phyloP scores from a whole-genome alignment of 2,329 filamentous ascomycete species.

The Biscogniauxia marginata region DNA sequence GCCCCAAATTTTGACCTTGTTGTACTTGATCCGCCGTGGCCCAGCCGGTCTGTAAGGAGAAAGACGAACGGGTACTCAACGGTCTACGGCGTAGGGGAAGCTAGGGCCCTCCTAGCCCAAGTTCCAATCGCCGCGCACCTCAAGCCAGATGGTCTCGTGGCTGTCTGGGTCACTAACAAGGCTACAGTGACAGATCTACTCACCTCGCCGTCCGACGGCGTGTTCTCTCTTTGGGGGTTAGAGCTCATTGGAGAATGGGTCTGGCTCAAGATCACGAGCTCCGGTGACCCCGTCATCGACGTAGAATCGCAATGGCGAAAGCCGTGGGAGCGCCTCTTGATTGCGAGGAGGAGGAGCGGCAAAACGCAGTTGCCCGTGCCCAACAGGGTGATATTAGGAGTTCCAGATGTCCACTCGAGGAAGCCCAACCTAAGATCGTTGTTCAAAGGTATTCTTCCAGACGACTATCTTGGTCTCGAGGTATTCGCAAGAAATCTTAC shows the following conservation, averaged over 20 bases:
- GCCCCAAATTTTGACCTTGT: constrained; percentile 64
- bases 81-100: constrained; percentile 44
- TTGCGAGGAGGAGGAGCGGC: constrained; percentile 49
- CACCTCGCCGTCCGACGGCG: constrained; percentile 51
- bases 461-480: constrained; percentile 62
- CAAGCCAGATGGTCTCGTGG: constrained; percentile 56
- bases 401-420: constrained; percentile 74
- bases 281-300: constrained; percentile 63
- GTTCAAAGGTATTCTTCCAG: constrained; percentile 54
- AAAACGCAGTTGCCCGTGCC: constrained; percentile 34
- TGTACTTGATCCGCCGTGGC: constrained; percentile 77
- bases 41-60: constrained; percentile 70
- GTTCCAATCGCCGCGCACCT: constrained; percentile 59
- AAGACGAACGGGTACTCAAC: constrained; percentile 51
- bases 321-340: constrained; percentile 72
- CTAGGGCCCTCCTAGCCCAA: constrained; percentile 48
- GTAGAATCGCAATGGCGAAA: constrained; percentile 65
- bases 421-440: constrained; percentile 70
- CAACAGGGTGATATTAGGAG: constrained; percentile 62
- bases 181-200: constrained; percentile 56
- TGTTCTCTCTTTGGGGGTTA: constrained; percentile 68
- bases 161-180: constrained; percentile 78
- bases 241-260: constrained; percentile 69
- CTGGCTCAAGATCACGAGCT: constrained; percentile 71
- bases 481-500: constrained; percentile 75